These are phyloP conservation scores for Kwoniella dejecticola DNA, from an alignment of 768 basidiomycete species.

Conservation along the genomic window DNA sequence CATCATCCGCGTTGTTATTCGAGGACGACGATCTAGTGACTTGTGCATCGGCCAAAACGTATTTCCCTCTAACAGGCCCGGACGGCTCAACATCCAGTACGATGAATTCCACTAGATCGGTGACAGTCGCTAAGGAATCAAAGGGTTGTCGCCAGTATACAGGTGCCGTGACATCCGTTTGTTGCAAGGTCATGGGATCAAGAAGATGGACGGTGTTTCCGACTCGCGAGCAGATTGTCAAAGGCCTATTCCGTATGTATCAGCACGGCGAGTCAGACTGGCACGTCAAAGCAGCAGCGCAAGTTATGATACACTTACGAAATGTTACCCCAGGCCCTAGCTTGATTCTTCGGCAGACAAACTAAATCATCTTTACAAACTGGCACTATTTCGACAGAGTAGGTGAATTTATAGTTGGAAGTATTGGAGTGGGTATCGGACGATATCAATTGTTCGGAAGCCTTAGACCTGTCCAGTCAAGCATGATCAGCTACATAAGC, in stretches of 20 bases:
- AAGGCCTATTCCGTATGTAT: too few species aligned
- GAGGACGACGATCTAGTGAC: conserved; percentile 76
- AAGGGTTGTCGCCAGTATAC: conserved; percentile 93
- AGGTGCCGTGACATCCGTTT: conserved; percentile 73
- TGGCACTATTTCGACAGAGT: conserved; percentile 94
- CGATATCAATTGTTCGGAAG: conserved; percentile 91
- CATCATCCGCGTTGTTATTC: conserved; percentile 61
- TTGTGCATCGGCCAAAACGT: conserved; percentile 83
- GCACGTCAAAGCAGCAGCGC: too few species aligned
- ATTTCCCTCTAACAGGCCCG: conserved; percentile 69
- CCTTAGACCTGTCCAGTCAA: conserved; percentile 67
- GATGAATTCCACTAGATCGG: conserved; percentile 91
- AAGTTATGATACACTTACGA: too few species aligned
- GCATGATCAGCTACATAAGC: not conserved
- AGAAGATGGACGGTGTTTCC: conserved; percentile 88
- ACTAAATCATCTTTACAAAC: conserved; percentile 98
- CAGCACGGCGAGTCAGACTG: too few species aligned
- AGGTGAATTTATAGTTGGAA: conserved; percentile 95
- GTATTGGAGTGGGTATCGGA: conserved; percentile 88
- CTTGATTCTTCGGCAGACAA: conserved; percentile 79
- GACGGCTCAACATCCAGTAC: conserved; percentile 92
- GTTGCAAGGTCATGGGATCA: conserved; percentile 82
- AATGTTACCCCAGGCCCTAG: conserved; percentile 82
- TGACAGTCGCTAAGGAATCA: conserved; percentile 74
- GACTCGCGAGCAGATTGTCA: conserved; percentile 85